Percentiles rank a stretch among this genome's conserved stretches.
Conservation (phyloP, 2,329 filamentous ascomycete species). For the Calonectria hawksworthii region DNA sequence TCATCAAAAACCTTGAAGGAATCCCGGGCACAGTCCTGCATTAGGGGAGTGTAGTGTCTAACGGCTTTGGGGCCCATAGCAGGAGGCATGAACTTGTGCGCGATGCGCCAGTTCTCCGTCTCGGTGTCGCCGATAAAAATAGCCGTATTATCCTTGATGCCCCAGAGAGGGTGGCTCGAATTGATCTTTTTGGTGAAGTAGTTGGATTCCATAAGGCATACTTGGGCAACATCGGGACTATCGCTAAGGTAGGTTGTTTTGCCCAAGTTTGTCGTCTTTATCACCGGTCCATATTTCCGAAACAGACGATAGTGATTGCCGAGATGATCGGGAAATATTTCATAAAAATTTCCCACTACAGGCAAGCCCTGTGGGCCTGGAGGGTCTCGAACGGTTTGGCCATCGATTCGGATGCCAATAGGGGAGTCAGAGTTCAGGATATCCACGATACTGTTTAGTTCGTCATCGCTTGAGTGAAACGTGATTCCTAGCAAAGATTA, state of each 20-base stretch:
- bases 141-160: not conserved
- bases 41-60: not conserved
- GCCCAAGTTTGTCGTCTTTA: not conserved
- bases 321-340: not conserved
- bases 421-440: not conserved
- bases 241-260: not conserved
- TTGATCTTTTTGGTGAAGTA: slow-evolving; percentile 8
- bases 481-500: not conserved
- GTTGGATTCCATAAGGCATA: not conserved
- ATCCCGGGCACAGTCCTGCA: not conserved
- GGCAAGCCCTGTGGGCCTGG: not conserved
- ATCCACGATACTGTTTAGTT: not conserved
- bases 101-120: not conserved
- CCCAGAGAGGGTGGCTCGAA: not conserved
- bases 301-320: slow-evolving; percentile 4
- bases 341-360: not conserved
- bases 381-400: not conserved
- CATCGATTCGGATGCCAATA: not conserved
- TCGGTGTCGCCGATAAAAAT: not conserved
- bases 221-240: not conserved
- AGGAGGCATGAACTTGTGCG: not conserved
- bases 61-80: not conserved
- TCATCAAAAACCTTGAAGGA: not conserved
- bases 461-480: not conserved
- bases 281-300: not conserved